Evolutionary conservation across 176 grass and related monocot genomes (phyloP).

Genomic region (Metroxylon sagu): DNA sequence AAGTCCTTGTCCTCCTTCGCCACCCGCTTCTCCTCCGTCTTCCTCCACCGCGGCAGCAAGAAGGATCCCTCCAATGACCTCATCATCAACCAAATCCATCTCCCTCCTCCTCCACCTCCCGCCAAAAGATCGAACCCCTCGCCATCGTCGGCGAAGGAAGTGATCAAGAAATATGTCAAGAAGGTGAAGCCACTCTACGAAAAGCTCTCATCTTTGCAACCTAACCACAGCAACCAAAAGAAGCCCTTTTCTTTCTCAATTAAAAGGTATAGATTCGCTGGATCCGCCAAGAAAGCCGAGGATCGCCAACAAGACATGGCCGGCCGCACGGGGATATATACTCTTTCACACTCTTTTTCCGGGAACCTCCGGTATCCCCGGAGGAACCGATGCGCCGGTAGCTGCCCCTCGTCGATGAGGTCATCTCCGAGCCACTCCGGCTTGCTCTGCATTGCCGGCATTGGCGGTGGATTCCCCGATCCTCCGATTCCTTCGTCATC

Average conservation of each 20-base stretch:
- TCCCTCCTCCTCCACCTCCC: neutral
- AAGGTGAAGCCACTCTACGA: constrained; percentile 95
- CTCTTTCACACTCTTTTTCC: constrained; percentile 76
- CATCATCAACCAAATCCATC: neutral
- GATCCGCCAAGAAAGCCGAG: constrained; percentile 8
- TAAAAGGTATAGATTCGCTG: constrained; percentile 41
- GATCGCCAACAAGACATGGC: neutral
- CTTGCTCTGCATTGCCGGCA: constrained; percentile 46
- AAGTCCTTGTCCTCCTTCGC: constrained; percentile 83
- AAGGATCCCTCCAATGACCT: neutral
- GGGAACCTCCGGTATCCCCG: constrained; percentile 79
- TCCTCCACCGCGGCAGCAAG: constrained; percentile 58
- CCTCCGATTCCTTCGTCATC: constrained; percentile 40
- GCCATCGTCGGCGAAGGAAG: constrained; percentile 55
- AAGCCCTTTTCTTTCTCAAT: constrained; percentile 95
- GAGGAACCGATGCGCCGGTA: constrained; percentile 65
- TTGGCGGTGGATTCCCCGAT: constrained; percentile 54
- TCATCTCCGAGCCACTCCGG: constrained; percentile 93
- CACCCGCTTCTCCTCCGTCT: constrained; percentile 91
- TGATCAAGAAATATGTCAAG: constrained; percentile 94
- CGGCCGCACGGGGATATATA: too few relatives aligned
- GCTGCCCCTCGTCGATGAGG: constrained; percentile 93
- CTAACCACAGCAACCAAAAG: constrained; percentile 44
- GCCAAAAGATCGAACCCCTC: neutral
- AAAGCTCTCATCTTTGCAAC: constrained; percentile 67